Evolutionary conservation across 2,329 filamentous ascomycete genomes (phyloP), one percentile per base, ranked within the genome.

Genomic region (Magnaporthiopsis incrustans): DNA sequence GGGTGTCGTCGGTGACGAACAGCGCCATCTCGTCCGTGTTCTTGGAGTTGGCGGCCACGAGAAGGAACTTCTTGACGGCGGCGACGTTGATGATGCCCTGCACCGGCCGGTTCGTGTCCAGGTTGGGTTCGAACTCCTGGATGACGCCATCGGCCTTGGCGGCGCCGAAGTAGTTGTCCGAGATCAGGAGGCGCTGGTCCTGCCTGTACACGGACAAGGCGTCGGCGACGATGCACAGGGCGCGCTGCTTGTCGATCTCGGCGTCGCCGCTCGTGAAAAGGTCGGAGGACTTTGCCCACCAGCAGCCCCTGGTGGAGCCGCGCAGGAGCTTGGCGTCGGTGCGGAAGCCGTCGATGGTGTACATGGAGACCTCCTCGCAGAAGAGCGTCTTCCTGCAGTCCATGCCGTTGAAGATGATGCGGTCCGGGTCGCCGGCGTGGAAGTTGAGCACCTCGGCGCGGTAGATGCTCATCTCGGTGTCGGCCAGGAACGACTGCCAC

Each of bases 1-100:
- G 80, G 15, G 91, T 88, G 74, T 99, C 92, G 69, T 90, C 86
- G 12, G 91, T 92, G 64, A 98, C 88, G 74, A 91, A 99, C 64
- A 99, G 84, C 4, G 92, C 92, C 83, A 97, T 89, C 77, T 99
- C 96, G 69, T 91, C 89, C 14, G 92, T 96, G 61, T 89, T 87
- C 50, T 86, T 81, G 25, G 92, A 90, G 67, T 89, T 87, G 4
- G 91, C 89, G 50, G 94, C 95, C 22, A 90, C 91, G 57, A 99
- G 84, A 38, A 99, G 78, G 73, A 89, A 97, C 70, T 89, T 91
- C 76, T 96, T 96, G 66, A 96, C 91, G 12, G 88, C 80, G 4
- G 91, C 93, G 67, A 97, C 79, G 73, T 89, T 94, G 67, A 92
- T 85, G 68, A 97, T 84, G 64, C 95, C 94, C 68, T 87, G 83